Conservation (phyloP, 805 yeast species). For the Teunomyces atbi region DNA sequence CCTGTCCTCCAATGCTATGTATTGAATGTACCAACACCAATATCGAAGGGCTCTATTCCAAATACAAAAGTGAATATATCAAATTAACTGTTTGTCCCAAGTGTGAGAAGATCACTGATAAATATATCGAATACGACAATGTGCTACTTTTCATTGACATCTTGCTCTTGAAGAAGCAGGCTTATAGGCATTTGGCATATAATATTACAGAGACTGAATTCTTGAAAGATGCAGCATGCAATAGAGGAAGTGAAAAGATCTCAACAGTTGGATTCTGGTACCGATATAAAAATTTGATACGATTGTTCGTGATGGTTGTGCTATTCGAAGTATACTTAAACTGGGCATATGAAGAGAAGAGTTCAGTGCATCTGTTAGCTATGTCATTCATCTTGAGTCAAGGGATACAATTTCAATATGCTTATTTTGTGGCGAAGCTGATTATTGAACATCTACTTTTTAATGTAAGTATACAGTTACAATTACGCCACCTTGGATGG, state of each 20-base stretch:
- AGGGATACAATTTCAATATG: constrained; percentile 50
- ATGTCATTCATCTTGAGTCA: constrained; percentile 27
- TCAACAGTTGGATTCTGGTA: constrained; percentile 5
- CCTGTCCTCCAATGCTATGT: constrained; percentile 63
- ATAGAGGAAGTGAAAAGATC: neutral
- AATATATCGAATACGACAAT: constrained; percentile 86
- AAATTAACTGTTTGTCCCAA: constrained; percentile 70
- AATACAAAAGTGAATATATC: constrained; percentile 75
- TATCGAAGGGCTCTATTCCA: constrained; percentile 63
- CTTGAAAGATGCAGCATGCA: constrained; percentile 3
- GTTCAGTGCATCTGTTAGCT: constrained; percentile 27
- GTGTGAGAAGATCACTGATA: constrained; percentile 79
- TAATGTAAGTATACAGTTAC: constrained; percentile 32
- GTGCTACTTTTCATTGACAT: constrained; percentile 83
- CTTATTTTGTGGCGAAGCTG: constrained; percentile 54
- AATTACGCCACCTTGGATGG: constrained; percentile 20
- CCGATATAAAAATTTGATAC: constrained; percentile 21
- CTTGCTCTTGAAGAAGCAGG: constrained; percentile 80
- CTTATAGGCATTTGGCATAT: constrained; percentile 81
- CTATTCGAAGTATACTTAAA: constrained; percentile 85
- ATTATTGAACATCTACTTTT: constrained; percentile 45
- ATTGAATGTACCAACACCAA: constrained; percentile 73
- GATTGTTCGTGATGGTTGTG: constrained; percentile 60
- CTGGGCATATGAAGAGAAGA: constrained; percentile 88
- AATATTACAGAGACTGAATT: constrained; percentile 49